phyloP scores from a whole-genome alignment of 495 filamentous ascomycete species.

The Penicillium riverlandense region DNA sequence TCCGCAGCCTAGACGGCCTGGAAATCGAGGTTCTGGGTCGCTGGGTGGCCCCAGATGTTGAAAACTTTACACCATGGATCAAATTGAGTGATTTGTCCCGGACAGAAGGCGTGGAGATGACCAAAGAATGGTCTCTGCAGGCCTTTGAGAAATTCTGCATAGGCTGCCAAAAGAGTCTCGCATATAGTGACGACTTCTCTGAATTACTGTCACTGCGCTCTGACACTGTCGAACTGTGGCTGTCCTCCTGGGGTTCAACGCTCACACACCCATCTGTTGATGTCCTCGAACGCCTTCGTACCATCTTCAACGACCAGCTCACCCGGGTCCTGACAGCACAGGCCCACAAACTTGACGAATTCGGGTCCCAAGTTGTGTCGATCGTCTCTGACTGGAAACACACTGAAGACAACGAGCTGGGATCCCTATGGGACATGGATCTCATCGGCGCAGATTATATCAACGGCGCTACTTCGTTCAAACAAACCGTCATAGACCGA shows the following conservation, averaged over 20 bases:
- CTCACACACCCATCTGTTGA: constrained; percentile 43
- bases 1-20: constrained; percentile 59
- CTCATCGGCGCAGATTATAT: constrained; percentile 44
- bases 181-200: constrained; percentile 52
- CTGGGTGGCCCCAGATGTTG: constrained; percentile 80
- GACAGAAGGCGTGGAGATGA: constrained; percentile 53
- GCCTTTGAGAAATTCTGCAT: constrained; percentile 58
- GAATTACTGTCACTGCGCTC: constrained; percentile 61
- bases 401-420: constrained; percentile 35
- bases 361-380: constrained; percentile 45
- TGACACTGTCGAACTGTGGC: constrained; percentile 68
- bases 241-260: constrained; percentile 40
- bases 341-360: constrained; percentile 47
- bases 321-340: constrained; percentile 50
- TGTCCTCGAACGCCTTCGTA: constrained; percentile 61
- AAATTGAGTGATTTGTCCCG: constrained; percentile 72
- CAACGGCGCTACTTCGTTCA: constrained; percentile 50
- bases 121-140: constrained; percentile 66
- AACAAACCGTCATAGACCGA: constrained; percentile 40
- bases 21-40: constrained; percentile 73
- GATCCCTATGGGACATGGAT: constrained; percentile 55
- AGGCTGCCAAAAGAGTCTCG: constrained; percentile 50
- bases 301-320: constrained; percentile 59
- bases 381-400: constrained; percentile 48
- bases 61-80: constrained; percentile 84